Evolutionary conservation across 2,329 filamentous ascomycete species (phyloP).

Genomic region (Claviceps humidiphila): DNA sequence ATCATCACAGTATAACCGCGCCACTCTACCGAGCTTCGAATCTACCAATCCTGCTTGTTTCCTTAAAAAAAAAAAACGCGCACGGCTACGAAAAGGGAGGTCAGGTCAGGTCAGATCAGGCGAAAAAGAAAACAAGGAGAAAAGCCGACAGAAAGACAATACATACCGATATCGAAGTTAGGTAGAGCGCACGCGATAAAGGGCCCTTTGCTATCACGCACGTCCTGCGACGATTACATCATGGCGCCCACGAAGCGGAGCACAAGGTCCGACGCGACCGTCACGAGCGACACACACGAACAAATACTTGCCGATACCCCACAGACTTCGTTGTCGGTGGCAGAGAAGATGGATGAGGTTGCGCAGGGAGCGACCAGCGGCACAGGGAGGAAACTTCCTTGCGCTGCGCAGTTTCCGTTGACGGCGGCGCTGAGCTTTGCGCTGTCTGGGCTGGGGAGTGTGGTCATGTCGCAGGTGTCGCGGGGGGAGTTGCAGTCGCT

Average conservation of each 20-base stretch:
- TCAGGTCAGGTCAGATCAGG: background rate
- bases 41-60: background rate
- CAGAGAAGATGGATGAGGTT: conserved; percentile 6
- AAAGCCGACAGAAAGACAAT: no score
- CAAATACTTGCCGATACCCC: background rate
- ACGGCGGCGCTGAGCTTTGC: conserved; percentile 42
- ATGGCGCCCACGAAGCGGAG: conserved; percentile 14
- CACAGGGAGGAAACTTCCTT: conserved; percentile 24
- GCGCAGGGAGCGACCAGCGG: background rate
- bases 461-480: conserved; percentile 44
- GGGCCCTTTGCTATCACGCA: background rate
- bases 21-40: background rate
- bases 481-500: conserved; percentile 54
- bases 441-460: conserved; percentile 52
- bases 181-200: background rate
- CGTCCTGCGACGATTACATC: background rate
- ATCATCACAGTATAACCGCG: background rate
- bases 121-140: background rate
- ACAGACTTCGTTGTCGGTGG: conserved; percentile 6
- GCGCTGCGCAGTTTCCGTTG: conserved; percentile 36
- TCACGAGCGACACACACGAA: conserved; percentile 4
- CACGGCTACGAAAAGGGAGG: background rate
- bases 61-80: background rate
- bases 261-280: conserved; percentile 7
- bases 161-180: no score